Evolutionary conservation across 1,139 yeast species (phyloP).

Genomic region (Zhuliangozyma parablackwelliae): DNA sequence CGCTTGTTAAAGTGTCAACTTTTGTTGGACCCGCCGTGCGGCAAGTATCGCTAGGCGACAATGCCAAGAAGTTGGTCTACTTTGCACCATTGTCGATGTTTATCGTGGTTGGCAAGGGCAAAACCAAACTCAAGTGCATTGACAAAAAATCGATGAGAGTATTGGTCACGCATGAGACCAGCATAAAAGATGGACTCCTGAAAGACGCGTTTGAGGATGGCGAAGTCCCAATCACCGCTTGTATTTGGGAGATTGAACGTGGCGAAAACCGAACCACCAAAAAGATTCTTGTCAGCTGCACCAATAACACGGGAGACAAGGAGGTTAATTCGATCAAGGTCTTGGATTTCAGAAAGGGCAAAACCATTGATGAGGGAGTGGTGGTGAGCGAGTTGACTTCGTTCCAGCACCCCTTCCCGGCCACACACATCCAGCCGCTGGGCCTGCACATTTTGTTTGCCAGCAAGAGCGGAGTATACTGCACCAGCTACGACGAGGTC

Average conservation of each 20-base stretch:
- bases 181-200: slow-evolving; percentile 9
- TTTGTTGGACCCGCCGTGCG: slow-evolving; percentile 24
- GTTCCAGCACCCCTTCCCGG: slow-evolving; percentile 31
- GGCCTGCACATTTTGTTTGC: slow-evolving; percentile 31
- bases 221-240: slow-evolving; percentile 34
- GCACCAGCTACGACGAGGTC: slow-evolving; percentile 35
- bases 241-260: slow-evolving; percentile 32
- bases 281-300: slow-evolving; percentile 41
- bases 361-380: slow-evolving; percentile 13
- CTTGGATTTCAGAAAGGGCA: slow-evolving; percentile 31
- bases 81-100: slow-evolving; percentile 31
- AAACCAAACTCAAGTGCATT: slow-evolving; percentile 26
- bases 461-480: slow-evolving; percentile 27
- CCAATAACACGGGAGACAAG: slow-evolving; percentile 1
- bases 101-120: slow-evolving; percentile 31
- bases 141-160: slow-evolving; percentile 28
- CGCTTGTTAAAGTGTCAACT: slow-evolving; percentile 27
- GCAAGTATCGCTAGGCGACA: slow-evolving; percentile 32
- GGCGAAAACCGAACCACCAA: slow-evolving; percentile 29
- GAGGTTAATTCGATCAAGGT: slow-evolving; percentile 27
- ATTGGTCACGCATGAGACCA: slow-evolving; percentile 18
- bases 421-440: slow-evolving; percentile 35
- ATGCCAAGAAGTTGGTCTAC: slow-evolving; percentile 34
- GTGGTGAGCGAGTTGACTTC: slow-evolving; percentile 32
- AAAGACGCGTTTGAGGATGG: slow-evolving; percentile 16